Percentiles rank a stretch among this genome's conserved stretches.
Evolutionary conservation across 805 yeast species (phyloP).

Genomic region (Pichia eremophila): DNA sequence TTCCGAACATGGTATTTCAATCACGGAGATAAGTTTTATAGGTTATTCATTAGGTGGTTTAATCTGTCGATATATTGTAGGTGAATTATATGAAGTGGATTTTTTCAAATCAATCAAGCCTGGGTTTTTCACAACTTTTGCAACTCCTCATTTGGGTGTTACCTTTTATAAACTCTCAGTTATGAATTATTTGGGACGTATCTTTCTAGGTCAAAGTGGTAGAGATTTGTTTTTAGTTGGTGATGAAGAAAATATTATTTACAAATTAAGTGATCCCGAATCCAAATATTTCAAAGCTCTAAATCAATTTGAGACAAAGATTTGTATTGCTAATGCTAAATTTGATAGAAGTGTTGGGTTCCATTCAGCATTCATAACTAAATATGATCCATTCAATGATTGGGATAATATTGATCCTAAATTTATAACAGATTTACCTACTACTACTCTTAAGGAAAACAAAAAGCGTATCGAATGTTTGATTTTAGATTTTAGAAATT

Average conservation of each 20-base stretch:
- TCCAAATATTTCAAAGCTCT: conserved; percentile 48
- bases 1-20: conserved; percentile 23
- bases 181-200: conserved; percentile 45
- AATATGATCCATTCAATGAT: conserved; percentile 60
- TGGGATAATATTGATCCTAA: conserved; percentile 39
- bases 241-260: conserved; percentile 38
- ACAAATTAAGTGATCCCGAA: conserved; percentile 43
- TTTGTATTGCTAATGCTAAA: conserved; percentile 62
- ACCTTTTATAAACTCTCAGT: conserved; percentile 34
- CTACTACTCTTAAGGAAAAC: conserved; percentile 28
- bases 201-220: conserved; percentile 59
- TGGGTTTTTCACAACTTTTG: conserved; percentile 54
- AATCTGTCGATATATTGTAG: conserved; percentile 65
- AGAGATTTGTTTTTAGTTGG: conserved; percentile 53
- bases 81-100: conserved; percentile 38
- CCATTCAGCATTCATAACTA: conserved; percentile 70
- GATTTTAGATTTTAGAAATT: conserved; percentile 40
- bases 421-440: conserved; percentile 38
- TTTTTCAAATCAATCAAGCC: conserved; percentile 56
- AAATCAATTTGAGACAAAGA: conserved; percentile 43
- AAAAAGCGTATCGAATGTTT: conserved; percentile 29
- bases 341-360: conserved; percentile 86
- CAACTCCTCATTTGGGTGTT: conserved; percentile 69
- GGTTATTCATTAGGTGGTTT: conserved; percentile 92
- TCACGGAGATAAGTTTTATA: conserved; percentile 55